Percentiles rank a stretch among this genome's conserved stretches.
phyloP scores from a whole-genome alignment of 768 basidiomycete species.

The Cystofilobasidium capitatum region DNA sequence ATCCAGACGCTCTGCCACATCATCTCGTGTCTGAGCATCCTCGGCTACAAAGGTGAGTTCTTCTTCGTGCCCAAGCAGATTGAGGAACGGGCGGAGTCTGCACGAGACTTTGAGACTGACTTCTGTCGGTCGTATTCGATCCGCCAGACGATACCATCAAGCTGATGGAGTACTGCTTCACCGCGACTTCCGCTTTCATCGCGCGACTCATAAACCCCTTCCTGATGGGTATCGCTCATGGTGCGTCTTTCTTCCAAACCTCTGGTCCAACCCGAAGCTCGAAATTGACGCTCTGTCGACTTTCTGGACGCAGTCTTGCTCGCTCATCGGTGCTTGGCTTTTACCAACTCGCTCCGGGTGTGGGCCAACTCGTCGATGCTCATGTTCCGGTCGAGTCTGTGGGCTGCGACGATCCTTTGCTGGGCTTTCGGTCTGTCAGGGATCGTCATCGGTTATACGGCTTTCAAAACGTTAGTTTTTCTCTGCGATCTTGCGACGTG shows the following conservation, averaged over 20 bases:
- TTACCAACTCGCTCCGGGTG: neutral
- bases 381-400: neutral
- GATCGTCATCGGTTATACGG: neutral
- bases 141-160: neutral
- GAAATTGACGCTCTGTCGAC: no score
- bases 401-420: neutral
- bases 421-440: neutral
- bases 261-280: no score
- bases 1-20: neutral
- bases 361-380: neutral
- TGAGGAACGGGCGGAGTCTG: no score
- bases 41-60: neutral
- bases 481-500: neutral
- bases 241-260: no score
- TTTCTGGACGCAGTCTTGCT: no score
- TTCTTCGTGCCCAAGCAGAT: neutral
- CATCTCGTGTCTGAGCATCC: neutral
- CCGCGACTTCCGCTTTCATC: neutral
- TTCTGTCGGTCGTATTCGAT: neutral
- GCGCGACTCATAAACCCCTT: neutral
- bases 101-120: neutral
- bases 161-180: neutral
- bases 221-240: neutral
- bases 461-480: neutral
- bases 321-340: neutral